Conservation (phyloP, 129 eudicot genomes). For the Lactuca sativa region DNA sequence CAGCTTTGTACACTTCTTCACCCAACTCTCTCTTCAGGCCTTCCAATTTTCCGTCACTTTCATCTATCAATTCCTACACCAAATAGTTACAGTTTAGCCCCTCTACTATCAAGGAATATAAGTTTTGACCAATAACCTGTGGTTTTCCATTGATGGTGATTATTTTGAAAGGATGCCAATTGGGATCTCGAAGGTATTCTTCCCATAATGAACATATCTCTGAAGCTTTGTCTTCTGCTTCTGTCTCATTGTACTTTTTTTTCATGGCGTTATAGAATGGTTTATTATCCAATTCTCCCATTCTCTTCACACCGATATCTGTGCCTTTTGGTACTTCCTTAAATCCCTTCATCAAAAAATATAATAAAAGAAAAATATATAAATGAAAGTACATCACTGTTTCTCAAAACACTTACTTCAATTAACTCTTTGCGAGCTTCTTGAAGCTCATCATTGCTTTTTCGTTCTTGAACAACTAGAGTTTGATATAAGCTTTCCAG, state of each 20-base stretch:
- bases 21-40: slow-evolving; percentile 28
- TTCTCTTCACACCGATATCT: slow-evolving; percentile 45
- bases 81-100: neutral
- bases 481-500: slow-evolving; percentile 55
- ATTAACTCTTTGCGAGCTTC: slow-evolving; percentile 76
- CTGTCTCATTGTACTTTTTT: slow-evolving; percentile 13
- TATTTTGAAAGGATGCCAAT: slow-evolving; percentile 47
- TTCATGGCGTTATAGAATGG: slow-evolving; percentile 44
- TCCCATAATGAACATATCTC: slow-evolving; percentile 47
- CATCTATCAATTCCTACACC: slow-evolving; percentile 35
- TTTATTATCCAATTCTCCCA: slow-evolving; percentile 41
- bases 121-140: slow-evolving; percentile 35
- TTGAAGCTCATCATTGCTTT: slow-evolving; percentile 63
- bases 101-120: too few species aligned
- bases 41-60: slow-evolving; percentile 38
- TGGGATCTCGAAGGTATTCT: slow-evolving; percentile 38
- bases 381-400: too few species aligned
- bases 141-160: slow-evolving; percentile 38
- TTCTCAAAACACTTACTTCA: slow-evolving; percentile 40
- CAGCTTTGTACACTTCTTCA: slow-evolving; percentile 30
- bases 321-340: slow-evolving; percentile 10
- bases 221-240: slow-evolving; percentile 34
- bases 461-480: slow-evolving; percentile 52
- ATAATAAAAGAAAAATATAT: neutral
- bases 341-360: slow-evolving; percentile 30